Evolutionary conservation across 345 rosid genomes (phyloP), one percentile per base, ranked within the genome.

Genomic region (Tarenaya hassleriana): DNA sequence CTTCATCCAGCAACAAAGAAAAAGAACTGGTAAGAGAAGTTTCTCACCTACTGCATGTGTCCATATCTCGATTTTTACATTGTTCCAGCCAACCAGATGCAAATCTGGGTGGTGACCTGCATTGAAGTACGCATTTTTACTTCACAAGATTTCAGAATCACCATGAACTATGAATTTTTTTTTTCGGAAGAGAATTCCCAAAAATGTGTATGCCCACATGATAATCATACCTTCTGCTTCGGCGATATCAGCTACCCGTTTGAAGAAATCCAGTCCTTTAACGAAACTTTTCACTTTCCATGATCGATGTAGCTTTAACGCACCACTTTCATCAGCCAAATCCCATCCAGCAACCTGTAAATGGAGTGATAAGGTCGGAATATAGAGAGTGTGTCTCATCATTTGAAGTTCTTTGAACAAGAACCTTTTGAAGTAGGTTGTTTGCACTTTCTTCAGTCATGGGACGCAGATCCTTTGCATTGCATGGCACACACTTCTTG

Each of bases 51-150:
- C 75, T 1, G 94, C 82, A 75, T 88, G 97, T 0, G 98, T 88
- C 86, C 98, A 85, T 68, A 88, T 83, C 73, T 92, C 98, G 47
- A 92, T 73, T 34, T 74, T 83, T 6, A 88, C 77, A 72, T 83
- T 81, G 72, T 92, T 92, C 98, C 98, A 92, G 60, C 95, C 91
- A 8, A 85, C 88, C 50, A 92, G 94, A 79, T 92, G 98, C 68
- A 92, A 81, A 72, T 92, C 94, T 32, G 97, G 98, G 76, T 83
- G 98, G 77, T 92, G 97, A 58, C 95, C 97, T 88, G 79, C 80
- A 75, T 35, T 32, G 50, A 55, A 27, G 29, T 55, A 3, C 38
- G 52, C 20, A 18, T 31, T n/a, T n/a, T n/a, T 47, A 33, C 42
- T 7, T 64, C 14, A 65, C 47, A 47, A 1, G 43, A 21, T 40